Conservation (phyloP, 768 basidiomycete species). For the Mycena polygramma region DNA sequence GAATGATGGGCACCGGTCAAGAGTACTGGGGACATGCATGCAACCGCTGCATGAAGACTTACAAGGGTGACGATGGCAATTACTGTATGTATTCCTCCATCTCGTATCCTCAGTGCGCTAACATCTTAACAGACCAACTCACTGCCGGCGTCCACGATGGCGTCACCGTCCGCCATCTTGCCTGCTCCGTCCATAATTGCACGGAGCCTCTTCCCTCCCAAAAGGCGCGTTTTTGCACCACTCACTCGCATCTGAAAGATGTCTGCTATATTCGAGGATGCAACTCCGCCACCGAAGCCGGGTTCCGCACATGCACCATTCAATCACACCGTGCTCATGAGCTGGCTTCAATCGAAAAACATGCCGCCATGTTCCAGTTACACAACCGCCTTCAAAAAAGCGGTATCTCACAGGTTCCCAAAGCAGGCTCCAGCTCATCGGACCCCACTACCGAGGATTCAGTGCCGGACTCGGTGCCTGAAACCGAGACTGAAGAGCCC, state of each 20-base stretch:
- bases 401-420: not conserved
- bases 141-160: constrained; percentile 25
- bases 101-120: not conserved
- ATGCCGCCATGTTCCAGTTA: constrained; percentile 19
- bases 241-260: not conserved
- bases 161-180: not conserved
- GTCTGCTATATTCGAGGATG: constrained; percentile 9
- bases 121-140: constrained; percentile 11
- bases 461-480: no score
- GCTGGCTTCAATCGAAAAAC: not conserved
- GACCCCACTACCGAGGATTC: no score
- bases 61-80: constrained; percentile 8
- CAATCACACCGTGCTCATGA: not conserved
- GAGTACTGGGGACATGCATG: constrained; percentile 22
- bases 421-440: not conserved
- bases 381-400: not conserved
- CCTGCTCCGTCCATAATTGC: constrained; percentile 9
- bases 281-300: not conserved
- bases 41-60: constrained; percentile 15
- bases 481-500: no score
- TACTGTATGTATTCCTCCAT: not conserved
- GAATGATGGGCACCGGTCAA: constrained; percentile 22
- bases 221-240: constrained; percentile 2
- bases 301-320: not conserved
- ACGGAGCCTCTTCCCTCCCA: constrained; percentile 6